phyloP scores from a whole-genome alignment of 345 rosid species.

The rapeseed (Brassica napus) region DNA sequence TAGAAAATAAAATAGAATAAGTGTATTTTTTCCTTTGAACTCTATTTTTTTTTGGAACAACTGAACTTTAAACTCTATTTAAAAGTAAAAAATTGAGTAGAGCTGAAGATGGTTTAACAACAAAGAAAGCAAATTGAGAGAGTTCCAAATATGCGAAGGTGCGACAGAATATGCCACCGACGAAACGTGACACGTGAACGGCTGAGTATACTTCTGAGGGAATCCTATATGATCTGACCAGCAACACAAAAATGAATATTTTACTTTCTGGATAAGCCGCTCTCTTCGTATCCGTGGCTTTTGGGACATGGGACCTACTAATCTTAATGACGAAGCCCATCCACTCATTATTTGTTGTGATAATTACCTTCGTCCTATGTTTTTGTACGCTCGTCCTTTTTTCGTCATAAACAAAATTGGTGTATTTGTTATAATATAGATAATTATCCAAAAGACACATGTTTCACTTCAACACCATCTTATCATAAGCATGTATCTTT shows the following conservation, averaged over 20 bases:
- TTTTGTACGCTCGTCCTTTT: constrained; percentile 4
- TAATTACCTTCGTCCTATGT: constrained; percentile 8
- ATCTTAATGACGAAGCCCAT: constrained; percentile 18
- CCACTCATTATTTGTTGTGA: constrained; percentile 28
- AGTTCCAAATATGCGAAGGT: constrained; percentile 14
- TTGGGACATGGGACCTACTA: constrained; percentile 25
- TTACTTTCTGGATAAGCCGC: constrained; percentile 36
- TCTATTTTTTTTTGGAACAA: too few relatives aligned
- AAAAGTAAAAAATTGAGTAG: too few relatives aligned
- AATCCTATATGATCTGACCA: constrained; percentile 29
- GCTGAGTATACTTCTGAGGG: not conserved
- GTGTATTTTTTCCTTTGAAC: too few relatives aligned
- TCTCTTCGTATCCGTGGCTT: constrained; percentile 30
- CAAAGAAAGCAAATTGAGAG: not conserved
- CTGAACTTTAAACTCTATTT: too few relatives aligned
- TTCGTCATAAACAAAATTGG: not conserved
- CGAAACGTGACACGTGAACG: constrained; percentile 30
- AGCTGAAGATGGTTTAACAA: not conserved
- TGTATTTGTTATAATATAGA: too few relatives aligned
- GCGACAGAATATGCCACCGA: constrained; percentile 38
- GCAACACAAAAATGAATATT: not conserved
- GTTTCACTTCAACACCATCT: too few relatives aligned
- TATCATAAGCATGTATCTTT: too few relatives aligned
- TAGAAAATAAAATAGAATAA: too few relatives aligned
- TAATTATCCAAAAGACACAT: too few relatives aligned